Evolutionary conservation across 2,329 filamentous ascomycete species (phyloP), one percentile per base, ranked within the genome.

Genomic region (Phyllosticta citriasiana): DNA sequence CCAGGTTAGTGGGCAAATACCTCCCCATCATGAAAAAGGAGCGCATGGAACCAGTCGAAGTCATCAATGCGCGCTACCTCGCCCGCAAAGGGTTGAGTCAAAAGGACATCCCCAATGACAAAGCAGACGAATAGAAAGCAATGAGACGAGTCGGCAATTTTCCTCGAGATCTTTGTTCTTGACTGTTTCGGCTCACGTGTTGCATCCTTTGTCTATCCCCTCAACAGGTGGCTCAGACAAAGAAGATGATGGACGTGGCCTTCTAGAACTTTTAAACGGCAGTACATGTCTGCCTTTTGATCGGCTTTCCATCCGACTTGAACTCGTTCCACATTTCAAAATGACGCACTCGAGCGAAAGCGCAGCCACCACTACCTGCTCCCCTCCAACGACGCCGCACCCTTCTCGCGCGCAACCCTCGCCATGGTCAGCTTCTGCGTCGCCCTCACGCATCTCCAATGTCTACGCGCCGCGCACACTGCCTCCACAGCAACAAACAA

Each of bases 21-120:
- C 70, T 81, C 0, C 79, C 80, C 0, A 69, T 88, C 26, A 73
- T 85, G 73, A 66, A 83, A 66, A 80, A 82, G 67, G 75, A 78
- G 63, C 79, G 77, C 64, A 79, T 82, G 71, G 84, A 87, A 55
- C 68, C 76, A 0, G 79, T 85, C 6, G 83, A 86, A 65, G 79
- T 81, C n/a, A 79, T 85, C 59, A 88, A 88, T 71, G 81, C 80
- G 57, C 77, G 79, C 64, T 88, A 83, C 73, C 76, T 79, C 55
- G 76, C 74, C 61, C 77, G 75, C 2, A 81, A 83, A 69, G 77
- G 80, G 55, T 69, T 78, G 33, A 56, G 53, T n/a, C 53, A 53
- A n/a, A 62, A 58, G 52, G 51, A 52, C 2, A 10, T 55, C 12
- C 19, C 55, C 19, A 51, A 27, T 3, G 25, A 57, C 12, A 55